Conservation (phyloP, 2,329 filamentous ascomycete genomes). For the Paraconiothyrium sp. region DNA sequence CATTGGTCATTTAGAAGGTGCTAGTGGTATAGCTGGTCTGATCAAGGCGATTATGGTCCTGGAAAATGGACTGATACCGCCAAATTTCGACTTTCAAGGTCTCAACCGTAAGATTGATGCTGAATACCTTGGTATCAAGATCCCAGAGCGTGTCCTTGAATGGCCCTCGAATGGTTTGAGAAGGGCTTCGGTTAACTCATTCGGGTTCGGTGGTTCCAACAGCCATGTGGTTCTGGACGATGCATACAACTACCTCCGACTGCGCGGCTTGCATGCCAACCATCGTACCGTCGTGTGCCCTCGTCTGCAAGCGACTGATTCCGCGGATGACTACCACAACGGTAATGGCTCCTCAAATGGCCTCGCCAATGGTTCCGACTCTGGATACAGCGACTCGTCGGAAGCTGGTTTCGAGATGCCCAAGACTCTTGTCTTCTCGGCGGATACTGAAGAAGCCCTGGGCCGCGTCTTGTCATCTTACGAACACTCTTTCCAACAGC, state of each 20-base stretch:
- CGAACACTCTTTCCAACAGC: not conserved
- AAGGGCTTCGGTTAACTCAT: conserved; percentile 27
- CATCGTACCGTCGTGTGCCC: conserved; percentile 1
- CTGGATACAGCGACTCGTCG: not conserved
- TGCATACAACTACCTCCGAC: conserved; percentile 15
- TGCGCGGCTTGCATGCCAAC: conserved; percentile 2
- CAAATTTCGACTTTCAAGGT: conserved; percentile 25
- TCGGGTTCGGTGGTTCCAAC: conserved; percentile 35
- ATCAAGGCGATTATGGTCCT: conserved; percentile 50
- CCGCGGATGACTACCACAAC: not conserved
- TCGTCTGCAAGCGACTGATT: too few relatives aligned
- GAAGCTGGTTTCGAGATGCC: not conserved
- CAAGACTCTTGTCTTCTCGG: not conserved
- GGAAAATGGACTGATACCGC: conserved; percentile 44
- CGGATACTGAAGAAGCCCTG: not conserved
- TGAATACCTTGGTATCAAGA: conserved; percentile 20
- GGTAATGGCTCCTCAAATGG: not conserved
- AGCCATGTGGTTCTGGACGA: conserved; percentile 32
- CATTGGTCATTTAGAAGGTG: conserved; percentile 53
- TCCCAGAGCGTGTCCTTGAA: conserved; percentile 27
- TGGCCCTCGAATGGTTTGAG: conserved; percentile 17
- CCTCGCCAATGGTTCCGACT: not conserved
- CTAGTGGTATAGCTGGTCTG: conserved; percentile 46
- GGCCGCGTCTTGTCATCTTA: not conserved
- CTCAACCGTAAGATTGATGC: conserved; percentile 23